Evolutionary conservation across 2,329 filamentous ascomycete species (phyloP).

Genomic region (Penicillium capsulatum): DNA sequence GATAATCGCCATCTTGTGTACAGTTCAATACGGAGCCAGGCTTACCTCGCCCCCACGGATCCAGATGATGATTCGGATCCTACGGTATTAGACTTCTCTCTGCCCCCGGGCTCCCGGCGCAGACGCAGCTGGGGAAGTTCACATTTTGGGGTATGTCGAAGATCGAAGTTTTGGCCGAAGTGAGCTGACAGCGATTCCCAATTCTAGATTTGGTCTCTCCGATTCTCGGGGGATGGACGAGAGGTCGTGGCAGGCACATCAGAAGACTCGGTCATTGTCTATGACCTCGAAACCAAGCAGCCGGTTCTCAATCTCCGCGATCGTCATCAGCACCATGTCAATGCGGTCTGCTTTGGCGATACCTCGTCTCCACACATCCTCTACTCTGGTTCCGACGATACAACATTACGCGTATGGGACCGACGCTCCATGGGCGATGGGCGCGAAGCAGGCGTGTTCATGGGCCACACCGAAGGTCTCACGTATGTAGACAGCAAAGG

Average conservation of each 20-base stretch:
- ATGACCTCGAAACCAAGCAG: constrained; percentile 78
- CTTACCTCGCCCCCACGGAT: constrained; percentile 83
- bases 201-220: constrained; percentile 73
- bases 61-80: constrained; percentile 77
- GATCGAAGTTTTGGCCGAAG: too few species aligned
- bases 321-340: constrained; percentile 80
- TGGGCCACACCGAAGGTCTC: constrained; percentile 62
- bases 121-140: constrained; percentile 33
- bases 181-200: not conserved
- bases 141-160: constrained; percentile 44
- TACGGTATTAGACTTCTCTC: constrained; percentile 68
- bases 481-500: constrained; percentile 76
- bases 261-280: constrained; percentile 74
- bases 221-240: constrained; percentile 86
- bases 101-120: constrained; percentile 42
- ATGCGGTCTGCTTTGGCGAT: constrained; percentile 94
- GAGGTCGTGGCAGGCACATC: constrained; percentile 89
- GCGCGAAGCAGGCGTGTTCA: constrained; percentile 60
- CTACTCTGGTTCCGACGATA: constrained; percentile 93
- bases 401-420: constrained; percentile 94
- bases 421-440: constrained; percentile 64
- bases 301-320: constrained; percentile 71
- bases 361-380: constrained; percentile 83
- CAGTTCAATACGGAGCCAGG: constrained; percentile 77
- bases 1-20: constrained; percentile 92